A percentile compares a stretch with the other conserved stretches of the same genome.
These are phyloP conservation scores for Taphrina sp. DNA, from an alignment of 1,139 yeast species.

Conservation along the genomic window DNA sequence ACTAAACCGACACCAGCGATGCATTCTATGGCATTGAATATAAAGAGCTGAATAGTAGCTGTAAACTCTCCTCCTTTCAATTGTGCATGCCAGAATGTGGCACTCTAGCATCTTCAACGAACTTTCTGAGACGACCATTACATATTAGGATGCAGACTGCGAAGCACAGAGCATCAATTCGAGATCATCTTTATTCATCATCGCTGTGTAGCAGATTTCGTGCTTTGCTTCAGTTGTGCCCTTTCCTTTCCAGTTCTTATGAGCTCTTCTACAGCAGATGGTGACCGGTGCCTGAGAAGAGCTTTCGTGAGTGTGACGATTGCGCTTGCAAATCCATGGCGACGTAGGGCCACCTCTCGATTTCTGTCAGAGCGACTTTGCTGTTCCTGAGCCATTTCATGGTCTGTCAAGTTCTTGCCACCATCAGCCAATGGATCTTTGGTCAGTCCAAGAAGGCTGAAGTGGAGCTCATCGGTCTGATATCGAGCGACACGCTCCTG, in stretches of 20 bases:
- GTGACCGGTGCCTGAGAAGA: neutral
- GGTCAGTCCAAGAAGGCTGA: constrained; percentile 60
- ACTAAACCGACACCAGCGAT: constrained; percentile 35
- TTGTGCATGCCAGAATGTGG: too few relatives aligned
- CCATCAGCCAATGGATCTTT: constrained; percentile 50
- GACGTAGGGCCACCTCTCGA: constrained; percentile 51
- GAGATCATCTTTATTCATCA: too few relatives aligned
- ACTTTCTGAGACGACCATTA: too few relatives aligned
- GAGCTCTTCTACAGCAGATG: constrained; percentile 32
- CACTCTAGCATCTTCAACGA: too few relatives aligned
- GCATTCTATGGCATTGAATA: too few relatives aligned
- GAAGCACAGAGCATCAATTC: too few relatives aligned
- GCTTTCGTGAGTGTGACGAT: constrained; percentile 42
- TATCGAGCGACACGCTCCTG: constrained; percentile 52
- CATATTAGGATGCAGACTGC: too few relatives aligned
- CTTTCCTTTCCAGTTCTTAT: neutral
- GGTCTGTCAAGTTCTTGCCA: constrained; percentile 40
- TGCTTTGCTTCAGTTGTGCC: too few relatives aligned
- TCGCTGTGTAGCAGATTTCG: too few relatives aligned
- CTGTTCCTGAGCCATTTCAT: constrained; percentile 40
- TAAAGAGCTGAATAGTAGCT: too few relatives aligned
- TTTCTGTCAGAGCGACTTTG: constrained; percentile 48
- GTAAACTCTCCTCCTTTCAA: too few relatives aligned
- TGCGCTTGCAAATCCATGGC: constrained; percentile 58
- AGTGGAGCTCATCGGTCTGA: constrained; percentile 54